Percentiles rank a stretch among this genome's conserved stretches.
Evolutionary conservation across 1,284 basidiomycete species (phyloP).

Genomic region (Melanopsichium pennsylvanicum): DNA sequence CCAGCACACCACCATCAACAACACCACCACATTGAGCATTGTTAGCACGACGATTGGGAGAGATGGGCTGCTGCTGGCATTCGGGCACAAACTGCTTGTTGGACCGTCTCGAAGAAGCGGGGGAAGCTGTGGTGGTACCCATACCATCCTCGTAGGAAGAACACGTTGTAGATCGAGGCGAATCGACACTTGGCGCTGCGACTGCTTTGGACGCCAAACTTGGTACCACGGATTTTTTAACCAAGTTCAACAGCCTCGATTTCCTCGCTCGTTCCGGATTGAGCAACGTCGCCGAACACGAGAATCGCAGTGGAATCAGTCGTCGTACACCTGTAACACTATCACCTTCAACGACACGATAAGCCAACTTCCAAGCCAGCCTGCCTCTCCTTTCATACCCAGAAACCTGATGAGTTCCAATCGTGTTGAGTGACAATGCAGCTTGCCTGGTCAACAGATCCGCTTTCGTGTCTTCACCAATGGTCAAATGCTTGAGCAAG

Average conservation of each 20-base stretch:
- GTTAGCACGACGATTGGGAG: conserved; percentile 9
- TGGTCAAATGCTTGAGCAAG: conserved; percentile 50
- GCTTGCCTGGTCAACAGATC: conserved; percentile 57
- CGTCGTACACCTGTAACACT: neutral
- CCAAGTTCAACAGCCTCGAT: conserved; percentile 46
- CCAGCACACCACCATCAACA: too few species aligned
- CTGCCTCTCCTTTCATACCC: conserved; percentile 53
- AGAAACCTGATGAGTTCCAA: conserved; percentile 47
- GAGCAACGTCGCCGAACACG: conserved; percentile 53
- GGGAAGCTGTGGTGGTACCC: conserved; percentile 8
- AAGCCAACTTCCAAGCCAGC: conserved; percentile 54
- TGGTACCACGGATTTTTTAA: conserved; percentile 53
- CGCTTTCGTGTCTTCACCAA: conserved; percentile 52
- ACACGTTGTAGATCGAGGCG: conserved; percentile 4
- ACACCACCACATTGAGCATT: neutral
- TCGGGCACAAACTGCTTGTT: conserved; percentile 2
- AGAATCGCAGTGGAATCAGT: conserved; percentile 45
- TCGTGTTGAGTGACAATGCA: conserved; percentile 32
- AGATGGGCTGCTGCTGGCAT: neutral
- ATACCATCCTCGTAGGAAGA: conserved; percentile 1
- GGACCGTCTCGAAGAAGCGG: conserved; percentile 18
- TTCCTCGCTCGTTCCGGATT: conserved; percentile 52
- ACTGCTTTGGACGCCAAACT: conserved; percentile 38
- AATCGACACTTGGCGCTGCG: conserved; percentile 1
- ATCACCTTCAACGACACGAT: conserved; percentile 33